Evolutionary conservation across 139 green algal genomes (phyloP).

Genomic region (Chlorella ohadii): DNA sequence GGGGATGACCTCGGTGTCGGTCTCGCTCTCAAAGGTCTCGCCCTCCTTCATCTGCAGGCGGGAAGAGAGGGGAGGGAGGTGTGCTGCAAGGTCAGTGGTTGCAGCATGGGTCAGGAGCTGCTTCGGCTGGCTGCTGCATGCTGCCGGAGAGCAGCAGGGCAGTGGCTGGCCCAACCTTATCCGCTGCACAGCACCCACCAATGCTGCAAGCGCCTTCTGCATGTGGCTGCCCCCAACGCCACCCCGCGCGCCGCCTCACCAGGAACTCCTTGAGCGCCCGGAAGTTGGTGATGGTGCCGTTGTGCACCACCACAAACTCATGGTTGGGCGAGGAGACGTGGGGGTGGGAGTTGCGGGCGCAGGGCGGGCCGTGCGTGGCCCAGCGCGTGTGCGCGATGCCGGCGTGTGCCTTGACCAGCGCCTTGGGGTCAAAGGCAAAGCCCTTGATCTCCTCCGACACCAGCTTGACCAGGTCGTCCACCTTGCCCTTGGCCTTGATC

Average conservation of each 20-base stretch:
- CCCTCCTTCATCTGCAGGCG: constrained; percentile 68
- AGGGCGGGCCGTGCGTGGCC: constrained; percentile 95
- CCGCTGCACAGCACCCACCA: neutral
- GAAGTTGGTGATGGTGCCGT: constrained; percentile 99
- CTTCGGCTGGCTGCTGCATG: too few relatives aligned
- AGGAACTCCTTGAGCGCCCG: constrained; percentile 90
- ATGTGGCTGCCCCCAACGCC: neutral
- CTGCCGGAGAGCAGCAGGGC: too few relatives aligned
- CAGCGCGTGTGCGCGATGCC: constrained; percentile 98
- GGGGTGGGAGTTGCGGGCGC: constrained; percentile 91
- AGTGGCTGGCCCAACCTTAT: neutral
- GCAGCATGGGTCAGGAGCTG: too few relatives aligned
- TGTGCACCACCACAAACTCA: constrained; percentile 99
- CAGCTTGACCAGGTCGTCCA: constrained; percentile 81
- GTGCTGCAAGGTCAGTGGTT: too few relatives aligned
- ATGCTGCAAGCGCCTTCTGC: too few relatives aligned
- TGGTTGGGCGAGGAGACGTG: constrained; percentile 74
- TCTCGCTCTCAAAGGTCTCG: constrained; percentile 94
- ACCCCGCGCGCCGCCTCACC: constrained; percentile 47
- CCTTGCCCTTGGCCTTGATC: constrained; percentile 92
- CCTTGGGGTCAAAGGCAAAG: constrained; percentile 53
- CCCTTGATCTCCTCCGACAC: constrained; percentile 50
- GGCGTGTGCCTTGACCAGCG: constrained; percentile 68
- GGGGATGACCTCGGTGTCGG: constrained; percentile 99
- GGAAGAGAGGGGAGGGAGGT: neutral